Percentiles rank a stretch among this genome's conserved stretches.
These are phyloP conservation scores for Skeletonema marinoi DNA, from an alignment of 108 stramenopile species.

Conservation along the genomic window DNA sequence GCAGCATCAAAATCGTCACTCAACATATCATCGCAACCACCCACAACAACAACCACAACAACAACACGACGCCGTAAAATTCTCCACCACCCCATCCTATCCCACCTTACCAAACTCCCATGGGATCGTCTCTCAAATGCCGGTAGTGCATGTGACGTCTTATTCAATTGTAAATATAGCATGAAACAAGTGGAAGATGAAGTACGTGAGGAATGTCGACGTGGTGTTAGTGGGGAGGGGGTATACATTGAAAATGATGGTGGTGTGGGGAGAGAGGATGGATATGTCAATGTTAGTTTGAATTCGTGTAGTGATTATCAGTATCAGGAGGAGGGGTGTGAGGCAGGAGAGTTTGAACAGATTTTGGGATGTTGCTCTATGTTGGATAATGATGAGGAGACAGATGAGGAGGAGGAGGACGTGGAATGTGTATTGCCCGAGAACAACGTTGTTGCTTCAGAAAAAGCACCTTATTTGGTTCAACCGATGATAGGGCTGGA, in stretches of 20 bases:
- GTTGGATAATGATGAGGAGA: slow-evolving; percentile 36
- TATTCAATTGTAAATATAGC: slow-evolving; percentile 54
- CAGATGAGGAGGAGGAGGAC: slow-evolving; percentile 2
- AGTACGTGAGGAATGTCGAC: slow-evolving; percentile 38
- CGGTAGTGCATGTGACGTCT: slow-evolving; percentile 32
- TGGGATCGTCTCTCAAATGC: slow-evolving; percentile 38
- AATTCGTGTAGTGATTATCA: slow-evolving; percentile 2
- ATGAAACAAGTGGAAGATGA: slow-evolving; percentile 55
- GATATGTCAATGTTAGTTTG: slow-evolving; percentile 3
- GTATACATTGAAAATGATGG: background rate
- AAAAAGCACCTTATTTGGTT: background rate
- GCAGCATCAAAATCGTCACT: background rate
- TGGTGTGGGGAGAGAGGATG: slow-evolving; percentile 7
- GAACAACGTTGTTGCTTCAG: background rate
- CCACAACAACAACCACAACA: background rate
- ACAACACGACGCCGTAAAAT: slow-evolving; percentile 1
- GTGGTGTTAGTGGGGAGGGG: background rate
- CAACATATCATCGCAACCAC: background rate
- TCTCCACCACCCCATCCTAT: slow-evolving; percentile 38
- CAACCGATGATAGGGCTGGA: background rate
- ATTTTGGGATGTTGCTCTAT: slow-evolving; percentile 47
- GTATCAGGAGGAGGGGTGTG: slow-evolving; percentile 20
- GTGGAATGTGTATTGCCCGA: background rate
- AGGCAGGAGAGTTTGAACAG: slow-evolving; percentile 15
- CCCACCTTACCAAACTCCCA: slow-evolving; percentile 37